Evolutionary conservation across 345 rosid genomes (phyloP), one percentile per base, ranked within the genome.

Genomic region (Kandelia obovata): DNA sequence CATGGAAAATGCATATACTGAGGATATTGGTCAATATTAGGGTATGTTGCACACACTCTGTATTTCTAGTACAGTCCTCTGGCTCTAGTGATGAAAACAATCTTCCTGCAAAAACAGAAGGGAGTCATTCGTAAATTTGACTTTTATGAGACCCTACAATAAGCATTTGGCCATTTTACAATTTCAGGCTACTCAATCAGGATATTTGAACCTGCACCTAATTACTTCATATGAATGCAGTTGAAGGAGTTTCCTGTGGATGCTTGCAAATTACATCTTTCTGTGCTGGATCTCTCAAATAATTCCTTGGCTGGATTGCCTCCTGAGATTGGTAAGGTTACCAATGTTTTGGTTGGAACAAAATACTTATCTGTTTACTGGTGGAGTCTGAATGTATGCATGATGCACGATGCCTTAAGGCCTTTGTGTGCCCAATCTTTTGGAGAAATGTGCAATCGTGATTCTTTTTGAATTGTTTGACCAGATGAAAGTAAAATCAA

Each of bases 241-340:
- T 74, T 91, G 80, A 89, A 88, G 80, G 96, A 87, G 68, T 91
- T 84, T 77, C 92, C 96, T 43, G 89, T 64, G 30, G 98, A 85
- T 67, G 97, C 87, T 67, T 94, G 97, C 83, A 82, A 78, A 69
- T 66, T 91, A 73, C 83, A 62, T 61, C 88, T 91, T 62, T 91
- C 86, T 7, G 84, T 91, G 74, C 84, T 94, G 64, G 98, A 94
- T 80, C 90, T 94, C 64, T 94, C 97, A 62, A 94, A 94, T 80
- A 94, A 94, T 80, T 87, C 98, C 35, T 87, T 93, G 83, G 72
- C 80, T 60, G 98, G 90, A 75, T 84, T 93, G 80, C 91, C 92
- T 62, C 82, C 95, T 32, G 97, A 89, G 79, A 87, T 89, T 52
- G 98, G 98, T 93, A 88, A 61, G 79, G 67, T 75, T 73, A 72